phyloP scores from a whole-genome alignment of 257 asterid species.

The Agastache rugosa region DNA sequence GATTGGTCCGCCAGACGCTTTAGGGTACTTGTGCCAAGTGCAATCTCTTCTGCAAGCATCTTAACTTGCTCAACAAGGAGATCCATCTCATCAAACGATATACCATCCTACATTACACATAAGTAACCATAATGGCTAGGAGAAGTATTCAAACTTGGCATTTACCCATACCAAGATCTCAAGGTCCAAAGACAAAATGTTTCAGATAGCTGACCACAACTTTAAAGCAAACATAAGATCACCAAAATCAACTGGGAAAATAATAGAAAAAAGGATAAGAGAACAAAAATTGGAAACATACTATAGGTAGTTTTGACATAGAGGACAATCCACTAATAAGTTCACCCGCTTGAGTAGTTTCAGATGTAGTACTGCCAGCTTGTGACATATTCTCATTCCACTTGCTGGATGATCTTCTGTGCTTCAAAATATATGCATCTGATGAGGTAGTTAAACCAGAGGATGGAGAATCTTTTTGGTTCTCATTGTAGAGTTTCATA shows the following conservation, averaged over 20 bases:
- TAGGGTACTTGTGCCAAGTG: slow-evolving; percentile 84
- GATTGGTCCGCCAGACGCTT: slow-evolving; percentile 88
- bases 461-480: slow-evolving; percentile 63
- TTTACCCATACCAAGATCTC: neutral
- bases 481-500: slow-evolving; percentile 50
- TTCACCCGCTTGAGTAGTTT: slow-evolving; percentile 81
- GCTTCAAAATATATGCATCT: slow-evolving; percentile 44
- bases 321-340: slow-evolving; percentile 64
- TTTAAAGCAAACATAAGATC: slow-evolving; percentile 9
- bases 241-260: neutral
- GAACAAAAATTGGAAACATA: slow-evolving; percentile 45
- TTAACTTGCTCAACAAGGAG: slow-evolving; percentile 93
- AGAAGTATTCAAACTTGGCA: slow-evolving; percentile 22
- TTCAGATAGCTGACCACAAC: slow-evolving; percentile 1
- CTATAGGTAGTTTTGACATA: slow-evolving; percentile 58
- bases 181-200: slow-evolving; percentile 4
- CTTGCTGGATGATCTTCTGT: slow-evolving; percentile 66
- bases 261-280: slow-evolving; percentile 7
- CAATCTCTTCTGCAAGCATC: slow-evolving; percentile 98
- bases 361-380: slow-evolving; percentile 76
- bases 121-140: slow-evolving; percentile 24
- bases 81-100: slow-evolving; percentile 82
- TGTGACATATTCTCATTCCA: slow-evolving; percentile 80
- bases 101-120: slow-evolving; percentile 60
- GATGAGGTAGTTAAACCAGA: slow-evolving; percentile 50